These are phyloP conservation scores for Wickerhamiella dianesei DNA, from an alignment of 805 yeast genomes.

Conservation along the genomic window DNA sequence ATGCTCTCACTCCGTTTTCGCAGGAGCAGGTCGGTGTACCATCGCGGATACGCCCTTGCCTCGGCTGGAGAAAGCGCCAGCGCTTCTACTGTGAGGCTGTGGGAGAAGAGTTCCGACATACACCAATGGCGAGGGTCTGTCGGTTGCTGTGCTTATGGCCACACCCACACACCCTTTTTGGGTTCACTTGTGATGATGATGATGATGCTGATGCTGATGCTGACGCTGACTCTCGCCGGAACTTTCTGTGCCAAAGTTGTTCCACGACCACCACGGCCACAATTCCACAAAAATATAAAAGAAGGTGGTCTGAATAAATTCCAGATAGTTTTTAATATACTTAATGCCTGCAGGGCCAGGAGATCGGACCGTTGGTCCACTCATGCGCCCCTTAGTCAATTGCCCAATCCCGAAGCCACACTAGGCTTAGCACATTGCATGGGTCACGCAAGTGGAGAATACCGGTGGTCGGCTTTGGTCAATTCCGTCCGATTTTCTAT, in stretches of 20 bases:
- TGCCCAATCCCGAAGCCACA: not conserved
- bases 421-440: not conserved
- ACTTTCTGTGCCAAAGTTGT: not conserved
- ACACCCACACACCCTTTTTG: not conserved
- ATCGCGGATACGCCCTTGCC: conserved; percentile 70
- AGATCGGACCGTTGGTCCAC: too few relatives aligned
- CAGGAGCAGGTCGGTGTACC: conserved; percentile 79
- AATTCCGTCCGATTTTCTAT: too few relatives aligned
- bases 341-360: too few relatives aligned
- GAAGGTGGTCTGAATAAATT: too few relatives aligned
- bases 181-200: not conserved
- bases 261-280: too few relatives aligned
- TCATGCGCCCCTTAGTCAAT: not conserved
- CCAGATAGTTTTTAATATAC: too few relatives aligned
- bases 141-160: not conserved
- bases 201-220: not conserved
- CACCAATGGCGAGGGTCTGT: too few relatives aligned
- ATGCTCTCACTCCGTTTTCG: conserved; percentile 53
- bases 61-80: conserved; percentile 63
- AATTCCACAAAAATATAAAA: too few relatives aligned
- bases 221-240: too few relatives aligned
- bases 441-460: not conserved
- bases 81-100: conserved; percentile 20
- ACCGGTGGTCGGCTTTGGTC: too few relatives aligned
- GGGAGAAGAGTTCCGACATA: conserved; percentile 13